Evolutionary conservation across 1,284 basidiomycete species (phyloP).

Genomic region (Kalmanozyma brasiliensis): DNA sequence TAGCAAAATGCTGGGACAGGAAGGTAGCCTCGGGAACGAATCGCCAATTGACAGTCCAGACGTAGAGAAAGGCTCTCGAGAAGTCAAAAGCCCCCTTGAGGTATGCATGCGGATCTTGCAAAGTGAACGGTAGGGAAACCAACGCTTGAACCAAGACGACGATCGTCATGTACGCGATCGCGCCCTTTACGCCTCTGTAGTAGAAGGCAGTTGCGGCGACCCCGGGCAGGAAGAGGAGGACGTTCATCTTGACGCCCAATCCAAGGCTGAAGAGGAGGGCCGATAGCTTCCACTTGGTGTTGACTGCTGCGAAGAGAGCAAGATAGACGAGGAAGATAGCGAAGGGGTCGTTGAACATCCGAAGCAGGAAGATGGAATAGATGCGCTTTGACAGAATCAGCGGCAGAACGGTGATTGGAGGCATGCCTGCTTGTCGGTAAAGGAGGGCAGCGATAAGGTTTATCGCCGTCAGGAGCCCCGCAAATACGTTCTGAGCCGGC

Average conservation of each 20-base stretch:
- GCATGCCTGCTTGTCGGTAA: constrained; percentile 52
- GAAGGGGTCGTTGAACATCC: constrained; percentile 96
- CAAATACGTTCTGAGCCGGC: constrained; percentile 70
- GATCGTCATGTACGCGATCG: constrained; percentile 14
- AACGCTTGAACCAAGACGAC: constrained; percentile 71
- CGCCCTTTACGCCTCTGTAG: constrained; percentile 71
- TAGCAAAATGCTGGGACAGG: constrained; percentile 76
- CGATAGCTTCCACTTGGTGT: constrained; percentile 74
- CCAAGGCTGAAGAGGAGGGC: constrained; percentile 81
- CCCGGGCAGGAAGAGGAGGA: constrained; percentile 87
- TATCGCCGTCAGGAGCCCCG: constrained; percentile 45
- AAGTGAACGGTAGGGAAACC: constrained; percentile 80
- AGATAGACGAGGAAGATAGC: constrained; percentile 74
- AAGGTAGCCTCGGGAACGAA: constrained; percentile 82
- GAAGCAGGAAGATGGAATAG: constrained; percentile 90
- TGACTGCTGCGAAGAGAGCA: constrained; percentile 71
- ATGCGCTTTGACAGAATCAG: constrained; percentile 89
- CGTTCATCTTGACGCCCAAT: constrained; percentile 95
- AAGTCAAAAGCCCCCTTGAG: constrained; percentile 84
- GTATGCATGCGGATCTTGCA: constrained; percentile 76
- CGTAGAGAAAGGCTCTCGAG: constrained; percentile 86
- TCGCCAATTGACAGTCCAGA: constrained; percentile 99
- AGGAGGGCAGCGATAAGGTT: constrained; percentile 48
- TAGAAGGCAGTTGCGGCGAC: constrained; percentile 76
- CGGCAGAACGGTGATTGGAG: constrained; percentile 73